A percentile compares a stretch with the other conserved stretches of the same genome.
Evolutionary conservation across 1,139 yeast species (phyloP).

Genomic region (Saccharomyces hybrid): DNA sequence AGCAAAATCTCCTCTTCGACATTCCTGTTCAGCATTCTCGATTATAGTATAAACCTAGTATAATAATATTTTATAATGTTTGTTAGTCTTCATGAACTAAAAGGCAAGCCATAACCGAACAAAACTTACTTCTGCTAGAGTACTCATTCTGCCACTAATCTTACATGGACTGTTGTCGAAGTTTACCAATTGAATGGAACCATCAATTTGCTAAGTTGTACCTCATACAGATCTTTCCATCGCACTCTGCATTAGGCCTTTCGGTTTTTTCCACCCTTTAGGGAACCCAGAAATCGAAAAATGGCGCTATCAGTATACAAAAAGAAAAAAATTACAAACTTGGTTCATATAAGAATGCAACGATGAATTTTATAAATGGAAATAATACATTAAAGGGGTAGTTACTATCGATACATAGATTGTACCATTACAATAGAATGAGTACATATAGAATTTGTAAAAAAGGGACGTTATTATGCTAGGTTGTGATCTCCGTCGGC

Average conservation of each 20-base stretch:
- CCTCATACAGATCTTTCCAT: background rate
- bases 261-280: background rate
- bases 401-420: background rate
- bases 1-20: slow-evolving; percentile 15
- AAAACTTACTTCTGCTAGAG: slow-evolving; percentile 1
- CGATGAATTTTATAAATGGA: background rate
- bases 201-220: background rate
- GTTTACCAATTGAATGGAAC: background rate
- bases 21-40: slow-evolving; percentile 22
- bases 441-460: background rate
- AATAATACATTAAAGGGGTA: background rate
- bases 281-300: background rate
- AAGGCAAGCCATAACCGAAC: background rate
- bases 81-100: background rate
- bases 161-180: background rate
- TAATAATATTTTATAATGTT: background rate
- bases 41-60: slow-evolving; percentile 20
- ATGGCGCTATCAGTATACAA: background rate
- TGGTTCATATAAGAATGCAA: background rate
- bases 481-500: slow-evolving; percentile 12
- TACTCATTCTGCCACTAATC: slow-evolving; percentile 4
- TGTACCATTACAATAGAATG: background rate
- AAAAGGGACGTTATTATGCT: background rate
- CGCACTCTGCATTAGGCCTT: background rate
- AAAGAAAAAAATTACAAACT: background rate